Conservation (phyloP, 1,284 basidiomycete genomes). For the Puccinia coronata region DNA sequence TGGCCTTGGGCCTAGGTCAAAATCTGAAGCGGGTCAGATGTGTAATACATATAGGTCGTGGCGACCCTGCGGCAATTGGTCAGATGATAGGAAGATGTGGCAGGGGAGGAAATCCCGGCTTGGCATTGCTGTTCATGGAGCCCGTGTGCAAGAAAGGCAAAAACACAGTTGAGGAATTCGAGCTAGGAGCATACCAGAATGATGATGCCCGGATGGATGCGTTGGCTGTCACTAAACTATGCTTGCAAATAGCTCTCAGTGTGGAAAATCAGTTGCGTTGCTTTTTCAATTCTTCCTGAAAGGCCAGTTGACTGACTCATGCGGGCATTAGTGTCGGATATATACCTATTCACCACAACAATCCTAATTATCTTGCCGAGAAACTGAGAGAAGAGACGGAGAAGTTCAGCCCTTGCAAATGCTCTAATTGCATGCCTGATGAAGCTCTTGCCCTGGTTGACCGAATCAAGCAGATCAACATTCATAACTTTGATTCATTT, state of each 20-base stretch:
- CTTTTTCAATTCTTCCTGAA: too few species aligned
- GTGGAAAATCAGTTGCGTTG: background rate
- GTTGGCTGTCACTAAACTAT: background rate
- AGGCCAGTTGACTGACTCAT: background rate
- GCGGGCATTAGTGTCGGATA: background rate
- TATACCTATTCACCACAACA: background rate
- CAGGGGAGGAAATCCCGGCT: background rate
- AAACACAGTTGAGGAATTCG: background rate
- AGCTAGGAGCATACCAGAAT: background rate
- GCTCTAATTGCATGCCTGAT: background rate
- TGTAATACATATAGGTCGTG: constrained; percentile 6
- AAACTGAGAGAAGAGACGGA: background rate
- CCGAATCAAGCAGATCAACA: background rate
- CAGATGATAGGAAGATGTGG: constrained; percentile 22
- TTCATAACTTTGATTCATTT: background rate
- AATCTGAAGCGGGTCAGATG: constrained; percentile 1
- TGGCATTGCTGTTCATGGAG: background rate
- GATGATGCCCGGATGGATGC: constrained; percentile 9
- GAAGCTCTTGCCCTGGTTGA: background rate
- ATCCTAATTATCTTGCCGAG: background rate
- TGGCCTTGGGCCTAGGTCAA: constrained; percentile 13
- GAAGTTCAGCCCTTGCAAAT: background rate
- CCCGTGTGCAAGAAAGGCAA: background rate
- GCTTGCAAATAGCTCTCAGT: background rate
- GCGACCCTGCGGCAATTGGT: background rate